A percentile compares a stretch with the other conserved stretches of the same genome.
Conservation (phyloP, 192 early-diverging fungal species). For the Geranomyces michiganensis region DNA sequence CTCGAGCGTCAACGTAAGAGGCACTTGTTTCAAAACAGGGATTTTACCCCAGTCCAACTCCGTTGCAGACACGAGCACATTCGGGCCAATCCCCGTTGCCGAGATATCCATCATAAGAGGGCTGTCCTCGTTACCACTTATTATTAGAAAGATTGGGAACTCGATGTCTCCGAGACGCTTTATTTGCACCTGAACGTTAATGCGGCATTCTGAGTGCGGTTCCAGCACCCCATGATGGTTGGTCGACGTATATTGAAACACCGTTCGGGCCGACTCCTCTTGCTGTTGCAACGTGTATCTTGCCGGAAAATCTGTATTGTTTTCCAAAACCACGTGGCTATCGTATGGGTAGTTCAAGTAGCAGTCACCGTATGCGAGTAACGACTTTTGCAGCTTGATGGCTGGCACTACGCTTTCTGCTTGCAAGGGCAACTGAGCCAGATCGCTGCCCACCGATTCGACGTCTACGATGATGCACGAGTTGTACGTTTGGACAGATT, state of each 20-base stretch:
- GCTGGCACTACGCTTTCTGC: constrained; percentile 60
- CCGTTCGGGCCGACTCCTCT: constrained; percentile 50
- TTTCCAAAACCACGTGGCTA: constrained; percentile 44
- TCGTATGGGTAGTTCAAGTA: constrained; percentile 53
- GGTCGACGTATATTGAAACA: constrained; percentile 47
- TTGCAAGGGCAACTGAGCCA: constrained; percentile 40
- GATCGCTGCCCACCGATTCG: constrained; percentile 46
- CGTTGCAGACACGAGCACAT: constrained; percentile 46
- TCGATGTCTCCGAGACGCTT: constrained; percentile 53
- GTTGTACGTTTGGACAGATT: constrained; percentile 39
- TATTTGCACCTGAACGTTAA: constrained; percentile 49
- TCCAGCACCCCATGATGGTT: constrained; percentile 50
- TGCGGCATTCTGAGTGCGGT: constrained; percentile 41
- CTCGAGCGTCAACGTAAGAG: constrained; percentile 33
- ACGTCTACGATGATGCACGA: constrained; percentile 49
- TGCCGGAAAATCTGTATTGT: constrained; percentile 50
- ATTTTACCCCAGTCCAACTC: constrained; percentile 65
- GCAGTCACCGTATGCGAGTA: constrained; percentile 55
- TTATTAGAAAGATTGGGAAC: constrained; percentile 54
- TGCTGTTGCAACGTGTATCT: constrained; percentile 48
- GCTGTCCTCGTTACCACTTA: constrained; percentile 46
- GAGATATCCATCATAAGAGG: constrained; percentile 49
- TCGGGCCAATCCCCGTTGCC: constrained; percentile 59
- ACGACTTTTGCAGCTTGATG: constrained; percentile 40
- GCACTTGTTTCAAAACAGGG: constrained; percentile 44